Base-by-base conservation (phyloP, 2,329 filamentous ascomycete genomes). In the Westerdykella sp. region DNA sequence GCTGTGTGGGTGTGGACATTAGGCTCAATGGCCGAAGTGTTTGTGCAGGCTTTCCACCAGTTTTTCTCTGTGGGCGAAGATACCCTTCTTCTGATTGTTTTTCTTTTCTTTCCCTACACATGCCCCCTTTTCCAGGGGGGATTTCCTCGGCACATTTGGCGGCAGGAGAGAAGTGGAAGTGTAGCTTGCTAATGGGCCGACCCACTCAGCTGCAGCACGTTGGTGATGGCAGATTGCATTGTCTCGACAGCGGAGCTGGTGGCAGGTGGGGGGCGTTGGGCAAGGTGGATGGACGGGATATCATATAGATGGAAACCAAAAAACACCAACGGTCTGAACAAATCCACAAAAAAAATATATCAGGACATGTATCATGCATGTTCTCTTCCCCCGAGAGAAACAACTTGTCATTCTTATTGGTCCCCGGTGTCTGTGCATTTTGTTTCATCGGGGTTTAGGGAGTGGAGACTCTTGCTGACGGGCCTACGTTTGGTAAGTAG, bases 281-380 rank as follows among this genome's bases (percentile, higher is more conserved):
- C 11, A 10, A 12, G 25, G 25, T 12, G 25, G 25, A 28, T 28
- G 25, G 25, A 21, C 6, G 7, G 25, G 25, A 28, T 12, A 28
- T 28, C 25, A 28, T 12, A 28, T 28, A 28, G 25, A 28, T 28
- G 25, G 25, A 28, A 21, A 21, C 18, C 18, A 21, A 21, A 28
- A 28, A 28, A 28, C 25, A 12, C 18, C 18, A 3, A 3, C 18
- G 18, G 18, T 21, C 18, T 58, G 53, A 21, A 21, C 18, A 21
- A 21, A 21, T 6, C 3, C 18, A 21, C 18, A 51, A 59, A 58
- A 58, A 50, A 47, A 48, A 54, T 51, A 45, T 51, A 53, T 56
- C 50, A 61, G 47, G 54, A 62, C 59, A 57, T 59, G 57, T 59
- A 63, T 47, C 6, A 53, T 62, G 59, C 50, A 61, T 56, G 46